phyloP scores from a whole-genome alignment of 805 yeast genomes.

The Yamadazyma ubonensis region DNA sequence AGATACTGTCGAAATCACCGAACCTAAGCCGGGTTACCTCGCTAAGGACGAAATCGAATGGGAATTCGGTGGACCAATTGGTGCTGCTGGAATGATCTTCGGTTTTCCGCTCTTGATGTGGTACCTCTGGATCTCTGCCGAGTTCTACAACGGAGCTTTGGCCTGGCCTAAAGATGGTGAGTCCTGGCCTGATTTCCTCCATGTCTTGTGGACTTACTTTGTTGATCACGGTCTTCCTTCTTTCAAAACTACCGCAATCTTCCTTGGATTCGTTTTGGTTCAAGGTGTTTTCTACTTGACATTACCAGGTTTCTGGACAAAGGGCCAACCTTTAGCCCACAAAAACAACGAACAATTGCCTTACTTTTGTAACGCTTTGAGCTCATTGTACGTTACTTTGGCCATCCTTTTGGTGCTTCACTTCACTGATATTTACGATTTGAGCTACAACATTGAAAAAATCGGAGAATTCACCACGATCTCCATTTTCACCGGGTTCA shows the following conservation, averaged over 20 bases:
- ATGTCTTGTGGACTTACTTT: constrained; percentile 45
- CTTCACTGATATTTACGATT: constrained; percentile 67
- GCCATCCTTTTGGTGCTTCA: constrained; percentile 62
- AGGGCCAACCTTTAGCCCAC: constrained; percentile 90
- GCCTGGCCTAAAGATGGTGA: constrained; percentile 66
- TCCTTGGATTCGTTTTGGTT: constrained; percentile 62
- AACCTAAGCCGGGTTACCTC: constrained; percentile 26
- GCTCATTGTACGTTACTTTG: constrained; percentile 73
- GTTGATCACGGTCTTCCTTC: constrained; percentile 59
- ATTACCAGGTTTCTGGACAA: constrained; percentile 91
- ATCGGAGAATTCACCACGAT: constrained; percentile 93
- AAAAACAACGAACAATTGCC: constrained; percentile 78
- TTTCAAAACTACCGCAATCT: constrained; percentile 62
- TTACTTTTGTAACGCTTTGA: constrained; percentile 90
- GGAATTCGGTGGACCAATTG: constrained; percentile 93
- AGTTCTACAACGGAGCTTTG: constrained; percentile 70
- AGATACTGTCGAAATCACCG: not conserved
- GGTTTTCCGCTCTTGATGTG: constrained; percentile 94
- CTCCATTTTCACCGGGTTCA: constrained; percentile 77
- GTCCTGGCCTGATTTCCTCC: constrained; percentile 48
- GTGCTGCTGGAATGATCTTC: constrained; percentile 86
- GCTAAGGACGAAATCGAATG: constrained; percentile 58
- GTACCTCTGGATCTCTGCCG: constrained; percentile 93
- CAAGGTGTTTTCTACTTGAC: constrained; percentile 78
- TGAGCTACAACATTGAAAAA: constrained; percentile 72